These are phyloP conservation scores for Yamadazyma tumulicola DNA, from an alignment of 805 yeast species.

Conservation along the genomic window DNA sequence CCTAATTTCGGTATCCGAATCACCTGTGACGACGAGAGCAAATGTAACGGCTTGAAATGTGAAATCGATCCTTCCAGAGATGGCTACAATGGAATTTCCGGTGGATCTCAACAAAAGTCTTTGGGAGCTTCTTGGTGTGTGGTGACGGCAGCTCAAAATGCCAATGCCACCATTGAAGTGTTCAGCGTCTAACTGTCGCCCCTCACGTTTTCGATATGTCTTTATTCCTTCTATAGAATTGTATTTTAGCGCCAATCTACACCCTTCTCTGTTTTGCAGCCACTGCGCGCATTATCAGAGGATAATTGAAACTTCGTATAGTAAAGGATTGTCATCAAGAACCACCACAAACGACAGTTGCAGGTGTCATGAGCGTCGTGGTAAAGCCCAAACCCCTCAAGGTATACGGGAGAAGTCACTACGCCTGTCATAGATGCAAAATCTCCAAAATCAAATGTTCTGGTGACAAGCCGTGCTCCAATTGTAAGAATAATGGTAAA, in stretches of 20 bases:
- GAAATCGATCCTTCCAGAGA: constrained; percentile 69
- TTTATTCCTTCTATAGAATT: neutral
- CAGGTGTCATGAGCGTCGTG: too few relatives aligned
- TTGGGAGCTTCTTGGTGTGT: constrained; percentile 77
- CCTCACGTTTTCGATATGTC: neutral
- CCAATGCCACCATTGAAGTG: constrained; percentile 70
- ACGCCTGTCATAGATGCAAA: constrained; percentile 43
- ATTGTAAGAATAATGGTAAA: constrained; percentile 33
- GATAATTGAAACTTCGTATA: too few relatives aligned
- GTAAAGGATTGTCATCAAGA: too few relatives aligned
- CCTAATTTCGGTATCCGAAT: constrained; percentile 73
- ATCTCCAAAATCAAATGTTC: constrained; percentile 38
- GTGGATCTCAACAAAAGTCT: constrained; percentile 41
- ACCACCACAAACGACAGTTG: too few relatives aligned
- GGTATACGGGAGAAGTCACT: constrained; percentile 40
- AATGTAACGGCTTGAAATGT: constrained; percentile 78
- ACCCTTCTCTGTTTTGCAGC: too few relatives aligned
- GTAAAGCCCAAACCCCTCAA: constrained; percentile 30
- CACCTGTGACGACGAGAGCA: constrained; percentile 64
- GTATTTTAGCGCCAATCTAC: too few relatives aligned
- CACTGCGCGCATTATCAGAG: too few relatives aligned
- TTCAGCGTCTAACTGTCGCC: constrained; percentile 38
- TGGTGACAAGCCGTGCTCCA: constrained; percentile 41
- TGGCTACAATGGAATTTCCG: constrained; percentile 54
- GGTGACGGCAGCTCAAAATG: constrained; percentile 64